These are phyloP conservation scores for Neopestalotiopsis rosae DNA, from an alignment of 2,329 filamentous ascomycete genomes.

Conservation along the genomic window DNA sequence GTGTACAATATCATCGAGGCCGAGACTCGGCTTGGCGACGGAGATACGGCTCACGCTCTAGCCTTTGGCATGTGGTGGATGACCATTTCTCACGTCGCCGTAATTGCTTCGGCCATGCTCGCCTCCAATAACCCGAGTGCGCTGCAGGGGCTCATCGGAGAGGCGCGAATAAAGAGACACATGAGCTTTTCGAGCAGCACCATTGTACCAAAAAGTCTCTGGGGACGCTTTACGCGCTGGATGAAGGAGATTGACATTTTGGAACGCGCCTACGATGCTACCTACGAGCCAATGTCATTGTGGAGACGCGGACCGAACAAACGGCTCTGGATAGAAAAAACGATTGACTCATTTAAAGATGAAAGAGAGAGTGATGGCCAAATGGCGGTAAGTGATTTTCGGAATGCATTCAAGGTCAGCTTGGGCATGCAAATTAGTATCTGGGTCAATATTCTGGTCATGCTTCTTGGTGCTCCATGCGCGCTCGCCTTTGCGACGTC, in stretches of 20 bases:
- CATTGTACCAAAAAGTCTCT: background rate
- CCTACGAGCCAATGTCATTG: background rate
- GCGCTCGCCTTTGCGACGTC: constrained; percentile 39
- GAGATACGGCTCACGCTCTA: constrained; percentile 37
- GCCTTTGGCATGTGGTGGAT: constrained; percentile 42
- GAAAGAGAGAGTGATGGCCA: constrained; percentile 21
- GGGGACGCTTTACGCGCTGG: background rate
- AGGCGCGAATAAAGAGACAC: background rate
- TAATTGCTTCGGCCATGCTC: constrained; percentile 38
- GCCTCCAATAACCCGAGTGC: constrained; percentile 36
- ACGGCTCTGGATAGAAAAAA: constrained; percentile 25
- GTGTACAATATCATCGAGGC: constrained; percentile 36
- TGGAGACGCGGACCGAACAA: constrained; percentile 17
- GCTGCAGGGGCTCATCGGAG: constrained; percentile 33
- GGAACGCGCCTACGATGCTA: background rate
- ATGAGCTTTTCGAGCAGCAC: background rate
- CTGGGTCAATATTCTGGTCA: constrained; percentile 5
- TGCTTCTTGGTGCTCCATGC: constrained; percentile 32
- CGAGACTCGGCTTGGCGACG: constrained; percentile 33
- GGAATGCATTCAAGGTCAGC: constrained; percentile 36
- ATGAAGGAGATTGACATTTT: background rate
- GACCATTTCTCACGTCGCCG: constrained; percentile 39
- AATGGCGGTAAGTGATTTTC: constrained; percentile 22
- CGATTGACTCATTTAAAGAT: constrained; percentile 19
- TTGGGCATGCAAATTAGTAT: constrained; percentile 29